A percentile compares a stretch with the other conserved stretches of the same genome.
These are phyloP conservation scores for Cadophora luteo-olivacea DNA, from an alignment of 2,329 filamentous ascomycete species.

Conservation along the genomic window DNA sequence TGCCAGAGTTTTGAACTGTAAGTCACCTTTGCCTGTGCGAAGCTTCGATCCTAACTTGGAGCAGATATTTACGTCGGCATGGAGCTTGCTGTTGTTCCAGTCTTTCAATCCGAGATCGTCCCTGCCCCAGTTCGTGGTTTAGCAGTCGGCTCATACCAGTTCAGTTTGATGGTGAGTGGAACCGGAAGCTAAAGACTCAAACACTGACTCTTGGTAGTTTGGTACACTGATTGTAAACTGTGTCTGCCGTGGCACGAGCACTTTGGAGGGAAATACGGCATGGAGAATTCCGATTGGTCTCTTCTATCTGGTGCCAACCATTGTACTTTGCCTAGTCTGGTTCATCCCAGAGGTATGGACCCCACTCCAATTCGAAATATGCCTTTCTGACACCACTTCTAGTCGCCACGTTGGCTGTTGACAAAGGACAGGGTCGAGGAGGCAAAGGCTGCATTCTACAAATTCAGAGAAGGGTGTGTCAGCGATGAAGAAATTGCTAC, in stretches of 20 bases:
- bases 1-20: constrained; percentile 5
- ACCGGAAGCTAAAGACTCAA: background rate
- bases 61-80: constrained; percentile 10
- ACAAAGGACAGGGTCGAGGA: constrained; percentile 6
- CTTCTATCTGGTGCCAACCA: background rate
- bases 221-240: constrained; percentile 5
- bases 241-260: constrained; percentile 12
- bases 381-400: background rate
- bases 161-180: constrained; percentile 10
- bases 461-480: constrained; percentile 2
- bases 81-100: constrained; percentile 14
- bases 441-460: constrained; percentile 9
- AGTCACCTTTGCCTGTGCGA: background rate
- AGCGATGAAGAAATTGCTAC: constrained; percentile 15
- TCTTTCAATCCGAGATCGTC: constrained; percentile 3
- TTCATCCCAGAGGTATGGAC: constrained; percentile 1
- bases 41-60: background rate
- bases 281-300: constrained; percentile 14
- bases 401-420: constrained; percentile 14
- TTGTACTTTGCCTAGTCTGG: constrained; percentile 2
- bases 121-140: constrained; percentile 3
- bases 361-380: too few species aligned
- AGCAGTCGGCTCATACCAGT: constrained; percentile 5
- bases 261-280: constrained; percentile 3
- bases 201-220: background rate